Conservation (phyloP, 2,329 filamentous ascomycete species). For the Neurospora sp. region DNA sequence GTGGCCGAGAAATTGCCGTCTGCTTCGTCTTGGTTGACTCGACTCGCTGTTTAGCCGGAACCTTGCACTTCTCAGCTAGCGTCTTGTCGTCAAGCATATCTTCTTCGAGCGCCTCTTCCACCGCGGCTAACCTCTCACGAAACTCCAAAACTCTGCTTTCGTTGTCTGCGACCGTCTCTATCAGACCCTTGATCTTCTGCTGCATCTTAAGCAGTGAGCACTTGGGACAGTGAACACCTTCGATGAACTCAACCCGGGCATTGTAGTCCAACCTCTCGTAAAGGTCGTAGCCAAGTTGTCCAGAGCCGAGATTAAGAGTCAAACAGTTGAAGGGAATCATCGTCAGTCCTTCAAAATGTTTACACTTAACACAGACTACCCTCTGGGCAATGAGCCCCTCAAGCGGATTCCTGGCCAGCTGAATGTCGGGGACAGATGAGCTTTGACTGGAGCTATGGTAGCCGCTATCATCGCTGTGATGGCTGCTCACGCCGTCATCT, state of each 20-base stretch:
- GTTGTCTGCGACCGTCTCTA: constrained; percentile 33
- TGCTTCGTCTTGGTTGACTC: constrained; percentile 82
- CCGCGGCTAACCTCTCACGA: constrained; percentile 48
- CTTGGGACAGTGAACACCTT: constrained; percentile 82
- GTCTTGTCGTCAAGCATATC: constrained; percentile 70
- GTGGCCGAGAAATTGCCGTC: constrained; percentile 72
- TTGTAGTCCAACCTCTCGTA: constrained; percentile 76
- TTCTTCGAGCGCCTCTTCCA: constrained; percentile 63
- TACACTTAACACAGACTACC: constrained; percentile 77
- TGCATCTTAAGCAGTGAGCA: constrained; percentile 65
- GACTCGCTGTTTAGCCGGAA: constrained; percentile 56
- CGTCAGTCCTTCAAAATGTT: constrained; percentile 77
- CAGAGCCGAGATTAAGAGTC: constrained; percentile 67
- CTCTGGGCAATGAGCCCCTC: constrained; percentile 83
- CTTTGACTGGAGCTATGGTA: constrained; percentile 38
- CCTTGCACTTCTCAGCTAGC: constrained; percentile 53
- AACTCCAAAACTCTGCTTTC: constrained; percentile 34
- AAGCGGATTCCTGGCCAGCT: constrained; percentile 58
- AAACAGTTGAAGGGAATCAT: constrained; percentile 92
- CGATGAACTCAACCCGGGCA: constrained; percentile 73
- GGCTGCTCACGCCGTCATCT: constrained; percentile 35
- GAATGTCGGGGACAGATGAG: constrained; percentile 26
- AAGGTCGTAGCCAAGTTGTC: constrained; percentile 54
- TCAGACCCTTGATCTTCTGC: constrained; percentile 35
- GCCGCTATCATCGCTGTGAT: constrained; percentile 47